Percentiles rank a stretch among this genome's conserved stretches.
phyloP scores from a whole-genome alignment of 176 grass and related monocot species.

The Musa schizocarpa region DNA sequence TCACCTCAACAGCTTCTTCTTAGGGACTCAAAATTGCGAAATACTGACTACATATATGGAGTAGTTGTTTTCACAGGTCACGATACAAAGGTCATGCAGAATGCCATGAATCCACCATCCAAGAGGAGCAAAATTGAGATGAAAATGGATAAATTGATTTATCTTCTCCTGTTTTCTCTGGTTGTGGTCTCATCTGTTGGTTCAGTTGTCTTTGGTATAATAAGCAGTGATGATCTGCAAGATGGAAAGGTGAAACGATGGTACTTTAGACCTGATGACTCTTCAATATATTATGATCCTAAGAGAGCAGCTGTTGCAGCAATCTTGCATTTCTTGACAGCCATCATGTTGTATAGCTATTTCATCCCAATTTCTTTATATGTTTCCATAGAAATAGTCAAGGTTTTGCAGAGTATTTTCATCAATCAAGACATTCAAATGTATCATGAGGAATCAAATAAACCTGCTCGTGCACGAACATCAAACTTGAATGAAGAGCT shows the following conservation, averaged over 20 bases:
- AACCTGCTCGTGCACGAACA: slow-evolving; percentile 75
- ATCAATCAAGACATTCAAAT: slow-evolving; percentile 85
- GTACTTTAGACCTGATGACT: slow-evolving; percentile 75
- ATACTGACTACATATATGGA: slow-evolving; percentile 89
- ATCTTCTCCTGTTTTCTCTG: slow-evolving; percentile 56
- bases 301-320: slow-evolving; percentile 47
- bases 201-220: slow-evolving; percentile 84
- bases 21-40: slow-evolving; percentile 89
- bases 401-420: slow-evolving; percentile 87
- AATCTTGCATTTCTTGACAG: slow-evolving; percentile 82
- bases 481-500: slow-evolving; percentile 96
- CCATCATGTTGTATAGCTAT: slow-evolving; percentile 91
- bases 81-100: slow-evolving; percentile 97
- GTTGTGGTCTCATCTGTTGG: slow-evolving; percentile 65
- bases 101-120: slow-evolving; percentile 81
- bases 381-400: slow-evolving; percentile 98
- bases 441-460: slow-evolving; percentile 95
- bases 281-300: slow-evolving; percentile 62
- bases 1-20: slow-evolving; percentile 84
- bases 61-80: slow-evolving; percentile 88
- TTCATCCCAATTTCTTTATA: slow-evolving; percentile 99
- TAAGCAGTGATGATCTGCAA: slow-evolving; percentile 64
- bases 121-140: slow-evolving; percentile 94
- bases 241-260: slow-evolving; percentile 56
- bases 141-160: slow-evolving; percentile 91